Evolutionary conservation across 441 rosid genomes (phyloP).

Genomic region (Sinapis alba): DNA sequence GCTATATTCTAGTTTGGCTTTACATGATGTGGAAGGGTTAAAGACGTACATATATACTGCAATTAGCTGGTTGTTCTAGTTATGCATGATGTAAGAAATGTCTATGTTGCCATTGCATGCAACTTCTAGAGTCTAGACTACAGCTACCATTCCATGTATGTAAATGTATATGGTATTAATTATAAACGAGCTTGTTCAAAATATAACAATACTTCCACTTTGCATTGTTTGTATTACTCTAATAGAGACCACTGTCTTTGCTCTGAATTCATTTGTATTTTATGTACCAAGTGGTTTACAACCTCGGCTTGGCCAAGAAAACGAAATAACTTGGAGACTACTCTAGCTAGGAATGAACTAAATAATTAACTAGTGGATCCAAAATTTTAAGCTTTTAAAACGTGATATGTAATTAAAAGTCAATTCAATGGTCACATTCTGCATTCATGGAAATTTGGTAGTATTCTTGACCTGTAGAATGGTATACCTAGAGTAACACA

Average conservation of each 20-base stretch:
- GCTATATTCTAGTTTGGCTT: too few species aligned
- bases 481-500: not conserved
- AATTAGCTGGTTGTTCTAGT: not conserved
- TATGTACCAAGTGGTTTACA: slow-evolving; percentile 22
- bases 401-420: not conserved
- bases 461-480: not conserved
- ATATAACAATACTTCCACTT: not conserved
- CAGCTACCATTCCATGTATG: not conserved
- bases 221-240: not conserved
- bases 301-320: slow-evolving; percentile 24
- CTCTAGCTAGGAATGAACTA: not conserved
- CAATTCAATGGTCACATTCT: not conserved
- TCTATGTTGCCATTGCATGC: slow-evolving; percentile 7
- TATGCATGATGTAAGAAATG: slow-evolving; percentile 4
- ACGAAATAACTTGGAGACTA: slow-evolving; percentile 11
- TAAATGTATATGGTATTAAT: not conserved
- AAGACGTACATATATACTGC: not conserved
- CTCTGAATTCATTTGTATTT: slow-evolving; percentile 14
- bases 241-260: slow-evolving; percentile 15
- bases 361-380: not conserved
- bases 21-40: too few species aligned
- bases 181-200: not conserved
- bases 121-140: slow-evolving; percentile 1
- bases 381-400: not conserved
- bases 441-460: not conserved